Evolutionary conservation across 148 eudicot genomes (phyloP).

Genomic region (Camellia lanceoleosa): DNA sequence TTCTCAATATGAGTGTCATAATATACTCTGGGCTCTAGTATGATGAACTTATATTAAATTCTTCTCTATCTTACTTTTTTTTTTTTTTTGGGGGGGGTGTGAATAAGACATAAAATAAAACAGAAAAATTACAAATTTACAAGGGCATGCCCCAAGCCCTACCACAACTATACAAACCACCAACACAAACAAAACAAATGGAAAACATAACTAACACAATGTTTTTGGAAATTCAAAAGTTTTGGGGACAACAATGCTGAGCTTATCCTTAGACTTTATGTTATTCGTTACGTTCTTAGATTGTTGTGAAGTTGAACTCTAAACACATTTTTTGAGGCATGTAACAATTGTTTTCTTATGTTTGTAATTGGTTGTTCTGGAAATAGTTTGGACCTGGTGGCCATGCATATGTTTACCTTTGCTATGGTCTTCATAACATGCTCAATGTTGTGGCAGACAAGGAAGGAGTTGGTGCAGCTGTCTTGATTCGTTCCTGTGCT

Average conservation of each 20-base stretch:
- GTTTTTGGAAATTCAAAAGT: not conserved
- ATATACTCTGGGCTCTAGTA: too few relatives aligned
- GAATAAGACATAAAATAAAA: too few relatives aligned
- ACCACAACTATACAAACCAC: too few relatives aligned
- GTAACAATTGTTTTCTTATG: not conserved
- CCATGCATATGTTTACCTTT: constrained; percentile 90
- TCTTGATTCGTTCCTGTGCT: constrained; percentile 87
- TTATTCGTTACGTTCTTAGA: not conserved
- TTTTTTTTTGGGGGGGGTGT: too few relatives aligned
- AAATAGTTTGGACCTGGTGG: constrained; percentile 93
- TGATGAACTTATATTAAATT: not conserved
- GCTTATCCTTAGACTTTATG: not conserved
- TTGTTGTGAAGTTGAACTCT: not conserved
- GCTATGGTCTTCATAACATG: constrained; percentile 91
- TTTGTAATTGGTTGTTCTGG: constrained; percentile 10
- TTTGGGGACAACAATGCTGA: not conserved
- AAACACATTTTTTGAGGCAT: not conserved
- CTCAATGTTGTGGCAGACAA: constrained; percentile 93
- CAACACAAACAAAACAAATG: too few relatives aligned
- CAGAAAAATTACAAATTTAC: too few relatives aligned
- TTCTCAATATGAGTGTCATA: not conserved
- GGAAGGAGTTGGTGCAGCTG: constrained; percentile 90
- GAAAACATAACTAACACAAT: too few relatives aligned
- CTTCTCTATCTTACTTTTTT: not conserved
- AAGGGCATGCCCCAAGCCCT: too few relatives aligned